A percentile compares a stretch with the other conserved stretches of the same genome.
These are phyloP conservation scores for Sutorius australiensis DNA, from an alignment of 768 basidiomycete species.

Conservation along the genomic window DNA sequence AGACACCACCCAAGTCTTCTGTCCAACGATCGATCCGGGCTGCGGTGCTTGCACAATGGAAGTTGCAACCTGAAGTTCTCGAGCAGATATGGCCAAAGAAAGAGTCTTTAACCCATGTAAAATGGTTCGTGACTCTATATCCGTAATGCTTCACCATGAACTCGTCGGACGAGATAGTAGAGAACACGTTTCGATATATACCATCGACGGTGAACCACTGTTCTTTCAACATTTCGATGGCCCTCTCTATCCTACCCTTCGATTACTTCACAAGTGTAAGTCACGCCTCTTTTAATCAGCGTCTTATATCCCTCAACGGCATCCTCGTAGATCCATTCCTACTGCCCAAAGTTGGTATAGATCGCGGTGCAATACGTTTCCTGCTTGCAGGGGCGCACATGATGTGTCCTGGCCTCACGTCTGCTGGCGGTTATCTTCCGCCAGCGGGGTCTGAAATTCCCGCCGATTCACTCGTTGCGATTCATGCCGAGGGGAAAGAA, in stretches of 20 bases:
- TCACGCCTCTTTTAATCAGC: slow-evolving; percentile 3
- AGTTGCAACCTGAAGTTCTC: slow-evolving; percentile 71
- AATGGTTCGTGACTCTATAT: slow-evolving; percentile 54
- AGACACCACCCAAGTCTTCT: slow-evolving; percentile 90
- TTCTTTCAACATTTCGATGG: slow-evolving; percentile 98
- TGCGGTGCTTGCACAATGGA: slow-evolving; percentile 77
- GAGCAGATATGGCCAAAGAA: slow-evolving; percentile 99
- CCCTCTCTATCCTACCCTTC: slow-evolving; percentile 84
- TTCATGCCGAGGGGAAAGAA: slow-evolving; percentile 95
- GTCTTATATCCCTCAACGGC: not conserved
- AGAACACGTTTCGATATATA: slow-evolving; percentile 94
- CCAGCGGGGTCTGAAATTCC: slow-evolving; percentile 63
- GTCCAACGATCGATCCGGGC: slow-evolving; percentile 87
- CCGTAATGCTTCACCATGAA: slow-evolving; percentile 9
- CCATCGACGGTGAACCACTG: slow-evolving; percentile 80
- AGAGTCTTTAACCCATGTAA: slow-evolving; percentile 86
- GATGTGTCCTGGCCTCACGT: slow-evolving; percentile 98
- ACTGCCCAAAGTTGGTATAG: slow-evolving; percentile 83
- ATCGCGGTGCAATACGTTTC: slow-evolving; percentile 97
- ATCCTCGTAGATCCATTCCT: slow-evolving; percentile 77
- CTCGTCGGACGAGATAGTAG: slow-evolving; percentile 53
- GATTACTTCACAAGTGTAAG: slow-evolving; percentile 89
- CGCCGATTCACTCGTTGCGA: slow-evolving; percentile 76
- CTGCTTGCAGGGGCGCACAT: slow-evolving; percentile 90
- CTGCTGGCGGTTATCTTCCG: slow-evolving; percentile 84